Conservation (phyloP, 2,329 filamentous ascomycete species). For the Didymella glomerata region DNA sequence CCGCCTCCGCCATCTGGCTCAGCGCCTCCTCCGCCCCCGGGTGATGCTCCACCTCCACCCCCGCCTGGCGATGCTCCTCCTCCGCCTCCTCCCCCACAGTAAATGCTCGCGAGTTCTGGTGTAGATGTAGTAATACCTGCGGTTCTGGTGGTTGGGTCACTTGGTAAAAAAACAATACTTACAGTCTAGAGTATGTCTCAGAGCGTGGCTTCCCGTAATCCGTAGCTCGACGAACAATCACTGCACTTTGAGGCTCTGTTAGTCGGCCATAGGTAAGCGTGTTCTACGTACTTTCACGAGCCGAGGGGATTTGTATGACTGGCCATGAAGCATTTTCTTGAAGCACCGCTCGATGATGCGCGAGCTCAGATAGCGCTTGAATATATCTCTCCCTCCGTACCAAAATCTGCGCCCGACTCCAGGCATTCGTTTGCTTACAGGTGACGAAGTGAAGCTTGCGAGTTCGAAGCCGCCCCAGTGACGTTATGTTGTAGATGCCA, state of each 20-base stretch:
- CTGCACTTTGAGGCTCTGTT: background rate
- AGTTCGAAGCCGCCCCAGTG: constrained; percentile 4
- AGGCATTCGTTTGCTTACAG: background rate
- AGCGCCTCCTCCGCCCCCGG: constrained; percentile 68
- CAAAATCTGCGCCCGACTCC: background rate
- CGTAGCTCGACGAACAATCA: background rate
- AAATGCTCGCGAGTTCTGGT: constrained; percentile 13
- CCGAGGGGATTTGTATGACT: background rate
- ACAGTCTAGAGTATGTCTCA: background rate
- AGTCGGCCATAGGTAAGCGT: constrained; percentile 13
- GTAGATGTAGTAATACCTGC: constrained; percentile 8
- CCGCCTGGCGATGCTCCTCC: constrained; percentile 68
- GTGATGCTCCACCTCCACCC: constrained; percentile 62
- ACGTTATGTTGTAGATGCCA: constrained; percentile 24
- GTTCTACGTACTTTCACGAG: background rate
- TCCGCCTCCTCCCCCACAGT: constrained; percentile 54
- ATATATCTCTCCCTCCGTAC: background rate
- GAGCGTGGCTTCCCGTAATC: background rate
- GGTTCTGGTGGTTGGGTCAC: background rate
- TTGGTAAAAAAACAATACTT: constrained; percentile 10
- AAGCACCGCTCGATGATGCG: background rate
- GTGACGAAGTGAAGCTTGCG: constrained; percentile 1
- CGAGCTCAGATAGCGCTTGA: background rate
- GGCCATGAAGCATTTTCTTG: background rate
- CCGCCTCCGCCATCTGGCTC: constrained; percentile 67